Conservation (phyloP, 169 alveolate species). For the Fabrea salina region DNA sequence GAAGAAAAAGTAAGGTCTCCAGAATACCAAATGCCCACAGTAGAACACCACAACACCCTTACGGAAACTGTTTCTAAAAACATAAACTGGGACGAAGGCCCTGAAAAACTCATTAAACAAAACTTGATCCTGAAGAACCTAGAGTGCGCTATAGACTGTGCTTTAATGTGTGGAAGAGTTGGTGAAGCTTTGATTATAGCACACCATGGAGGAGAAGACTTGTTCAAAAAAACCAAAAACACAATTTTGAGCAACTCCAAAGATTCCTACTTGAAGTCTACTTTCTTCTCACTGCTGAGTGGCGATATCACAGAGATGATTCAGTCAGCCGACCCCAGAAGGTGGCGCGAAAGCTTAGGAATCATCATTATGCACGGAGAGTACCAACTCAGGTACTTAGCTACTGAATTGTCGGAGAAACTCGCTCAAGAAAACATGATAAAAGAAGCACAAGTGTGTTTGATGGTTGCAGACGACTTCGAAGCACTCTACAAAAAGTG, state of each 20-base stretch:
- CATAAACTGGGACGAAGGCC: constrained; percentile 80
- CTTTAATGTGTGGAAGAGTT: constrained; percentile 74
- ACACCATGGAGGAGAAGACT: constrained; percentile 58
- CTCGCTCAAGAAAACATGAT: constrained; percentile 61
- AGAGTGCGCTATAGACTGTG: constrained; percentile 82
- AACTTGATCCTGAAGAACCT: constrained; percentile 75
- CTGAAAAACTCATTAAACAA: constrained; percentile 74
- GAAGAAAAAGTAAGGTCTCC: constrained; percentile 25
- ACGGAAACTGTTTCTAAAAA: constrained; percentile 66
- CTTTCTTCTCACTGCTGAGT: constrained; percentile 63
- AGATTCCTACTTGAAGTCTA: constrained; percentile 72
- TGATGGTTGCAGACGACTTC: constrained; percentile 46
- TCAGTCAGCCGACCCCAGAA: constrained; percentile 55
- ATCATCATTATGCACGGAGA: constrained; percentile 53
- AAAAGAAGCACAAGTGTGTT: constrained; percentile 61
- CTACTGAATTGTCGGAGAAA: constrained; percentile 72
- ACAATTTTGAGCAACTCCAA: constrained; percentile 64
- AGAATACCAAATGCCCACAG: constrained; percentile 34
- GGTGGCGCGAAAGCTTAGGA: constrained; percentile 83
- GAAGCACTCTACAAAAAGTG: constrained; percentile 29
- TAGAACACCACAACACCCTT: constrained; percentile 6
- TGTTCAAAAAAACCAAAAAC: constrained; percentile 69
- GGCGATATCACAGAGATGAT: constrained; percentile 71
- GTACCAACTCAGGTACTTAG: constrained; percentile 50
- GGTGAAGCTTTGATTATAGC: constrained; percentile 82